These are phyloP conservation scores for Melaleuca alternifolia DNA, from an alignment of 345 rosid genomes.

Conservation along the genomic window DNA sequence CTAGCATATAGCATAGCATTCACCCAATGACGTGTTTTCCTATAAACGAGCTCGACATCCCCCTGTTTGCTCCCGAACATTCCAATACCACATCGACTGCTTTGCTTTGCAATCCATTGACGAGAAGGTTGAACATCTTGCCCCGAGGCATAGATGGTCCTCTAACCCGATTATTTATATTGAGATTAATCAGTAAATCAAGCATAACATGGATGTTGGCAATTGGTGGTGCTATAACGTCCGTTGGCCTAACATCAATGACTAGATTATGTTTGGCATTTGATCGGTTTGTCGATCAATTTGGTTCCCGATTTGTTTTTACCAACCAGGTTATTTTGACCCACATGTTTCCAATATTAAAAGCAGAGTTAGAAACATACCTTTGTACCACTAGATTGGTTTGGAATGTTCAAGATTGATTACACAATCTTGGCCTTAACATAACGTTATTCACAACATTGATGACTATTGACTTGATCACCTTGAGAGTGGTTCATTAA, in stretches of 20 bases:
- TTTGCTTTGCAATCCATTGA: no score
- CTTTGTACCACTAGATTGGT: not conserved
- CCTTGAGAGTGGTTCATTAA: no score
- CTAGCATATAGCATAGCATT: no score
- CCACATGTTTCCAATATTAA: not conserved
- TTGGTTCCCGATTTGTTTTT: not conserved
- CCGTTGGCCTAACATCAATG: no score
- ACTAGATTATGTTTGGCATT: not conserved
- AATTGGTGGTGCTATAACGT: not conserved
- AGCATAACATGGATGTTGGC: not conserved
- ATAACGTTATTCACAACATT: not conserved
- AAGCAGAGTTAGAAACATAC: not conserved
- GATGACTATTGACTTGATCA: not conserved
- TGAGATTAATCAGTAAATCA: no score
- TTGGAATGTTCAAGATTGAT: not conserved
- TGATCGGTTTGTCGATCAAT: not conserved
- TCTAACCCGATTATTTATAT: no score
- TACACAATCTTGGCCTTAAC: not conserved
- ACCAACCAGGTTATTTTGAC: not conserved
- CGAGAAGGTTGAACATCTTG: no score
- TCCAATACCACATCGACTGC: no score
- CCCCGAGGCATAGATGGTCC: no score
- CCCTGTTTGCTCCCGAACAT: no score
- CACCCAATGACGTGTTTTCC: no score
- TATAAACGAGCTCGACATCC: no score